phyloP scores from a whole-genome alignment of 2,329 filamentous ascomycete genomes.

The Magnaporthiopsis rhizophila region DNA sequence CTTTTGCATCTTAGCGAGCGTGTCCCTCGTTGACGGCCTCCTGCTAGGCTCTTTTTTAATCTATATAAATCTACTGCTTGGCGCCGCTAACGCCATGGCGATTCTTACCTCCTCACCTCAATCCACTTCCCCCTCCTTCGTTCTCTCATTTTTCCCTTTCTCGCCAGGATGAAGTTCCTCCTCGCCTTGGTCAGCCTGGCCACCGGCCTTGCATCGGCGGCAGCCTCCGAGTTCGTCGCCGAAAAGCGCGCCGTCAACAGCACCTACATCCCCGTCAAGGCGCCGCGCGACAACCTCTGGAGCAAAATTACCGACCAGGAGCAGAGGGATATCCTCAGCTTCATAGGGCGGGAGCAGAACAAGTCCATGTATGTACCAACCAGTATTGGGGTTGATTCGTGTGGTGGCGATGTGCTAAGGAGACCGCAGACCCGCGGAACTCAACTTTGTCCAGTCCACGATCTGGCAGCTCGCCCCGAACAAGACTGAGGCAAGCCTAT shows the following conservation, averaged over 20 bases:
- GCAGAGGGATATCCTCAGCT: neutral
- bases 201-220: neutral
- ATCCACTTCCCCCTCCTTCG: neutral
- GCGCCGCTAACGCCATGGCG: neutral
- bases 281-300: conserved; percentile 3
- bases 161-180: neutral
- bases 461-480: conserved; percentile 2
- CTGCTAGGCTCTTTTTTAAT: too few species aligned
- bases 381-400: too few species aligned
- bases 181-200: neutral
- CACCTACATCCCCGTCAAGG: conserved; percentile 5
- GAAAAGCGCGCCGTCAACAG: neutral
- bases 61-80: neutral
- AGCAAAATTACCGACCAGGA: neutral
- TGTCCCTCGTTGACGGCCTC: neutral
- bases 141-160: neutral
- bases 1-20: neutral
- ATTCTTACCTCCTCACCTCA: neutral
- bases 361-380: neutral
- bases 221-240: neutral
- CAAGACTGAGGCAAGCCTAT: conserved; percentile 3
- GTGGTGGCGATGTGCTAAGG: neutral
- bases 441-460: neutral
- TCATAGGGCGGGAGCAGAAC: neutral
- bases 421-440: neutral